Evolutionary conservation across 2,329 filamentous ascomycete genomes (phyloP), one percentile per base, ranked within the genome.

Genomic region (Colletotrichum cuscutae): DNA sequence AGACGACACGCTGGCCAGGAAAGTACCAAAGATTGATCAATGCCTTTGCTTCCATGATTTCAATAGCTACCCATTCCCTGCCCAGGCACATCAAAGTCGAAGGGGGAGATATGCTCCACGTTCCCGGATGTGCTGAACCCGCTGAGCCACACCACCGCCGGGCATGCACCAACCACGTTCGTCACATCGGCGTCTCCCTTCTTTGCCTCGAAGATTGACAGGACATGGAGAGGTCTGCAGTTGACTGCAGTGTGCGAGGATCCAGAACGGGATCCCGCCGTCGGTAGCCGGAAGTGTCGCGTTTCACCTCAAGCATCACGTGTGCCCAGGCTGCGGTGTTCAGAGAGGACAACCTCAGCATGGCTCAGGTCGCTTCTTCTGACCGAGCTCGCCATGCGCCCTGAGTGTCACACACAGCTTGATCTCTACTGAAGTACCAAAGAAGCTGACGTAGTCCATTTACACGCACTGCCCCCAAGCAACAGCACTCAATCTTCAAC

Each of bases 111-210:
- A 60, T 60, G 42, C 46, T 61, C 49, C 61, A 73, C 56, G 61
- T 73, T 73, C 70, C 71, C 71, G 65, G 60, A 65, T 49, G n/a
- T 46, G 26, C 54, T 65, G 46, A 61, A 52, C 19, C 66, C 56
- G 70, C 66, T 60, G 60, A 65, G 71, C 71, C 71, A 73, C 71
- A 73, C 71, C 71, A 65, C 66, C 71, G 60, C 66, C 24, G 35
- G 26, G 52, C 56, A 71, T 56, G 66, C 49, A 71, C 60, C 66
- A 71, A 73, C 71, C 66, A 71, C 61, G 13, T 63, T 54, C 65
- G 42, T 65, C 61, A 70, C 35, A 28, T 70, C 2, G 11, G 6
- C 53, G 59, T 59, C 58, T 61, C 46, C 61, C 46, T 26, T 22
- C 37, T 32, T 19, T 59, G 65, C 15, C 53, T 63, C 49, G 13